Base-by-base conservation (phyloP, 176 grass and related monocot genomes). In the Leersia perrieri region DNA sequence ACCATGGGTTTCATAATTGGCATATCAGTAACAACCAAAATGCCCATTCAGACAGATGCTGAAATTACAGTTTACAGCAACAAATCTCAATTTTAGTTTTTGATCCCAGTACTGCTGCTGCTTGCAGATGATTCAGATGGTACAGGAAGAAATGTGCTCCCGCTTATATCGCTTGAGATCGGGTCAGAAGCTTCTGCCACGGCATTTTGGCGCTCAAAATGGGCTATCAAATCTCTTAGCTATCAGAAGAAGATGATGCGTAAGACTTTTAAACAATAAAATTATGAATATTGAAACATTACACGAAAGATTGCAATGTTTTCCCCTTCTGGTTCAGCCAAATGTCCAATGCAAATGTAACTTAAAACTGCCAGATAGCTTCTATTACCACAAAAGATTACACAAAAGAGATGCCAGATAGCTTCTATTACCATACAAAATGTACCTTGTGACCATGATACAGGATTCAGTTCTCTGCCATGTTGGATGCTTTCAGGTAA, bases 221-320 rank as follows among this genome's bases (percentile, higher is more conserved):
- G 90, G 44, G 60, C 71, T 82, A 98, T 94, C 83, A 98, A 71
- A 83, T 68, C 81, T 58, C 75, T 87, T 82, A 94, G 75, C 90
- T 98, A 74, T 73, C 39, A 87, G 2, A 87, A 10, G 60, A 66
- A 38, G 63, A 66, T 15, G n/a, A 51, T 34, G 42, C 78, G 60
- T 75, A 79, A 42, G 33, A 35, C 53, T 58, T 58, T 80, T 25
- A 79, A 73, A 10, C n/a, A 76, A 40, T 74, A 42, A 32, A 61
- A 81, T 1, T 20, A 55, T 3, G 3, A 18, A 33, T 73, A 68
- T 27, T 38, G 14, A 20, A 76, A 70, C 76, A 79, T 1, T 36
- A 76, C 5, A 53, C 3, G 68, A n/a, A 78, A 41, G n/a, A 66
- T 68, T 79, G 45, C 22, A 41, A 11, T 30, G 30, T 35, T 53